Evolutionary conservation across 148 eudicot genomes (phyloP), one percentile per base, ranked within the genome.

Genomic region (Talinum fruticosum): DNA sequence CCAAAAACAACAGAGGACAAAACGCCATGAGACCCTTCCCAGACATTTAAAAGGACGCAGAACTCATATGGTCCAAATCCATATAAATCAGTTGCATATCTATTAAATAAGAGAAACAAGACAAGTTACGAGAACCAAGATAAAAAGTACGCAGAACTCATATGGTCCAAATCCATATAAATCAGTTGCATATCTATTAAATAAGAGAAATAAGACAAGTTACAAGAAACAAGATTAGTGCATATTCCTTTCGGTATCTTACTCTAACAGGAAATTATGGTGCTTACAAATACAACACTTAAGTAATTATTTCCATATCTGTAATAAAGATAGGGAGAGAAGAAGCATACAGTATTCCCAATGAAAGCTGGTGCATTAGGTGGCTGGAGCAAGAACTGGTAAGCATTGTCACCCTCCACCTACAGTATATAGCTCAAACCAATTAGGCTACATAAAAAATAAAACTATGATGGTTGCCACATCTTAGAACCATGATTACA

Each of bases 381-480:
- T 78, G 99, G 99, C 80, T 96, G 98, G 86, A 96, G 88, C 83
- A 93, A 93, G 77, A 96, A 96, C 78, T 93, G 98, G 83, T 93
- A 96, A 36, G 98, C 86, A 84, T 93, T 87, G 76, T 81, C 83
- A 33, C 97, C 95, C 82, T 90, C 97, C 79, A 75, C 88, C 97
- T 96, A 80, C 80, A 85, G 59, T 80, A 71, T 26, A 73, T 44
- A 61, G 65, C 72, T 47, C 66, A 73, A 75, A 21, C 34, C 2
- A n/a, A 61, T 12, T 15, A 65, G 26, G 7, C 24, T 23, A 51
- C 21, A 57, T 68, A 30, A 69, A 33, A 68, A 64, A 6, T 24
- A 0, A 44, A 75, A n/a, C 14, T 21, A 74, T 18, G 14, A 36
- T 61, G n/a, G 16, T 74, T 21, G 19, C 15, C 19, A 29, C 65